Evolutionary conservation across 495 filamentous ascomycete genomes (phyloP), one percentile per base, ranked within the genome.

Genomic region (Astrothelium macrocarpum): DNA sequence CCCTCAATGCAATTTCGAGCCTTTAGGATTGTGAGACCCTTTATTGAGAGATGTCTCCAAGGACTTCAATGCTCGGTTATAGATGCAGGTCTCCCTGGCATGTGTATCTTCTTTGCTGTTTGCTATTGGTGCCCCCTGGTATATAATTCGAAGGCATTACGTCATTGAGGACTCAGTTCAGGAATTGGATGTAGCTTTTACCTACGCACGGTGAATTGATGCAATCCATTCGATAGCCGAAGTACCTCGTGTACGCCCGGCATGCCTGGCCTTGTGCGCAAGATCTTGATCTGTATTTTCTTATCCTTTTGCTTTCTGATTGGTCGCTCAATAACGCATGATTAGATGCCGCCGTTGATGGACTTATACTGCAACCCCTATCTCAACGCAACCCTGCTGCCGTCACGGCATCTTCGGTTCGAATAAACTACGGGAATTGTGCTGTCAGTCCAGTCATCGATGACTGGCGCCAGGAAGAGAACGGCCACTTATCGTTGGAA

Each of bases 341-440:
- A n/a, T 82, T 96, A 65, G 86, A 87, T 75, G 92, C 92, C 56
- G 85, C 90, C 14, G 83, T 88, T 58, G 93, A 97, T 70, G 94
- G 94, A 34, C 80, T 97, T 26, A 79, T 96, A 65, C 79, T 97
- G 36, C 88, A 94, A 67, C 90, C 90, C 20, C 74, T 87, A 39
- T 72, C 75, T 31, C 74, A 67, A 20, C 69, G 71, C n/a, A 72
- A 77, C 62, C 67, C 67, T 36, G 49, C 69, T 70, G 72, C 65
- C 68, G 70, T 59, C 72, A 72, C 66, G 66, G 70, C 66, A 75
- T 83, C 29, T 77, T 67, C 71, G 28, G 74, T 90, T 59, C 83
- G 82, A 60, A 85, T 96, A 66, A 84, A 86, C 59, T 96, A 95
- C 74, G 87, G 83, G 66, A 86, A 86, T 65, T 82, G 83, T 63